A percentile compares a stretch with the other conserved stretches of the same genome.
phyloP scores from a whole-genome alignment of 768 basidiomycete species.

The Russula olivacea region DNA sequence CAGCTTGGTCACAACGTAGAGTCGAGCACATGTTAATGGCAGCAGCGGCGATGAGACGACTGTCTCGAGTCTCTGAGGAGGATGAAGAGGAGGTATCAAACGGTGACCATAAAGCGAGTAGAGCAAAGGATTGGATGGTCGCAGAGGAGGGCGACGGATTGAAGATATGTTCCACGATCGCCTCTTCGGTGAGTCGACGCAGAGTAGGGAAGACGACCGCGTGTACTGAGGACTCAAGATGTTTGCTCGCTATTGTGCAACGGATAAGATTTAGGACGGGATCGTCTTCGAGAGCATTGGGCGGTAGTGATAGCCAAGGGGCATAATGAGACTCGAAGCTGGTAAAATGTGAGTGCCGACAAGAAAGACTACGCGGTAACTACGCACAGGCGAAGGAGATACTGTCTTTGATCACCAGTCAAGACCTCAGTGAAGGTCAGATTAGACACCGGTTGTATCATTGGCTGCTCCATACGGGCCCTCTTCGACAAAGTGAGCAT shows the following conservation, averaged over 20 bases:
- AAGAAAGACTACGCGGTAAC: neutral
- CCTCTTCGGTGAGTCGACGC: conserved; percentile 39
- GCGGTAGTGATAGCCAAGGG: conserved; percentile 42
- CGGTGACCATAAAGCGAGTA: conserved; percentile 43
- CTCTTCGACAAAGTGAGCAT: conserved; percentile 38
- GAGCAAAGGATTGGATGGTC: conserved; percentile 37
- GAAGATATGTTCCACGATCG: conserved; percentile 38
- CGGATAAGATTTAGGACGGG: conserved; percentile 41
- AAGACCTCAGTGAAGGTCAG: conserved; percentile 17
- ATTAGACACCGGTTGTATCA: conserved; percentile 26
- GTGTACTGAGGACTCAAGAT: conserved; percentile 36
- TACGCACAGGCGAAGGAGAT: conserved; percentile 20
- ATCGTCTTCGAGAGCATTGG: conserved; percentile 30
- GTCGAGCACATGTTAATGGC: conserved; percentile 46
- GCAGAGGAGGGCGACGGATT: conserved; percentile 39
- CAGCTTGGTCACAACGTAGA: conserved; percentile 32
- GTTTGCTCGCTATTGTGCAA: conserved; percentile 43
- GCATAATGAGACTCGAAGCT: conserved; percentile 42
- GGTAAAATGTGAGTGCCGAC: neutral
- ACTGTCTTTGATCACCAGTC: conserved; percentile 12
- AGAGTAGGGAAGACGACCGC: conserved; percentile 37
- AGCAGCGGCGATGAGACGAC: conserved; percentile 36
- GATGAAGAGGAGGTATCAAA: conserved; percentile 31
- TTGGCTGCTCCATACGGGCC: conserved; percentile 27
- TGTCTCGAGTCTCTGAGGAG: conserved; percentile 34